A percentile compares a stretch with the other conserved stretches of the same genome.
Evolutionary conservation across 1,284 basidiomycete species (phyloP).

Genomic region (Puccinia triticina): DNA sequence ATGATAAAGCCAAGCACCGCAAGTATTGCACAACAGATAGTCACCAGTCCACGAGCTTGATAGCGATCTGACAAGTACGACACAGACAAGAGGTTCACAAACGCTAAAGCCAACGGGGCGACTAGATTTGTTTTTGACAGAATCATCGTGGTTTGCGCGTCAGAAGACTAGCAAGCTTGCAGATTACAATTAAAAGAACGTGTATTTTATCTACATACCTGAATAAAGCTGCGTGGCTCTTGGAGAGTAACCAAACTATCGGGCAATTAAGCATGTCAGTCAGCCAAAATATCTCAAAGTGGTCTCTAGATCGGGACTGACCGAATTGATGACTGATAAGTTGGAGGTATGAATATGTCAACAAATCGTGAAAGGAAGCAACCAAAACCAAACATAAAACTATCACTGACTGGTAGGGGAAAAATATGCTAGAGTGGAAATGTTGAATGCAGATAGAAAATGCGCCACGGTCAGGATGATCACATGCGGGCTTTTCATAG

Average conservation of each 20-base stretch:
- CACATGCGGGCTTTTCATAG: background rate
- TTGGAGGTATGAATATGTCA: background rate
- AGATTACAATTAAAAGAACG: background rate
- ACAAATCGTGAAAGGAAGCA: background rate
- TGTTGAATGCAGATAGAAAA: background rate
- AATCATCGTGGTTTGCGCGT: background rate
- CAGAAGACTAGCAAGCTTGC: background rate
- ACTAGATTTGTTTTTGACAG: background rate
- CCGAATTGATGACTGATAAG: background rate
- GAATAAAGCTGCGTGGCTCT: slow-evolving; percentile 12
- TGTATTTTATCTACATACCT: background rate
- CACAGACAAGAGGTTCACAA: background rate
- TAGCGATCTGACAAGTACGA: slow-evolving; percentile 28
- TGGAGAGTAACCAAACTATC: slow-evolving; percentile 15
- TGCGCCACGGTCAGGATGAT: background rate
- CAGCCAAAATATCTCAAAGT: background rate
- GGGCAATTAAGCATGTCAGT: background rate
- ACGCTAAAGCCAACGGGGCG: background rate
- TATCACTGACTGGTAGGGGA: background rate
- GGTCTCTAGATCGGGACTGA: background rate
- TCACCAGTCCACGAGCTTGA: slow-evolving; percentile 6
- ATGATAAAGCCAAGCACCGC: slow-evolving; percentile 14
- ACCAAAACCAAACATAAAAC: background rate
- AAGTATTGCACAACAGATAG: slow-evolving; percentile 1
- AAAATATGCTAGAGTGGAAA: slow-evolving; percentile 1